phyloP scores from a whole-genome alignment of 306 rosid genomes.

The Trifolium subterraneum region DNA sequence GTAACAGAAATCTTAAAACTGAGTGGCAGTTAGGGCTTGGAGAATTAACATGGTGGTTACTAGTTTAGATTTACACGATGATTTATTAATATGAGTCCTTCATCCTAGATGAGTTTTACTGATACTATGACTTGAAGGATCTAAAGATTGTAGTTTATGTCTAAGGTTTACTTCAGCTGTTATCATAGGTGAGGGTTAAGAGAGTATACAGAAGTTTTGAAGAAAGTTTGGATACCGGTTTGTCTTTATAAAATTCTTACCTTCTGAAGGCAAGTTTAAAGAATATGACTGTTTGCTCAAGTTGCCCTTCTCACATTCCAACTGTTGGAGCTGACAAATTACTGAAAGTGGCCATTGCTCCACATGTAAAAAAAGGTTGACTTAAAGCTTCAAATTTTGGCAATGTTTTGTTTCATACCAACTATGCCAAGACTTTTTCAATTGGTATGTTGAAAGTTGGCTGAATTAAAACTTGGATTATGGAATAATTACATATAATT shows the following conservation, averaged over 20 bases:
- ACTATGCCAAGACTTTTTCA: neutral
- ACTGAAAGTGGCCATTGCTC: neutral
- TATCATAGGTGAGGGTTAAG: neutral
- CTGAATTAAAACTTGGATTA: neutral
- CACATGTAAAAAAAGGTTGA: neutral
- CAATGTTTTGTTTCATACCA: neutral
- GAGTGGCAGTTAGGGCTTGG: neutral
- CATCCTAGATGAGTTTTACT: neutral
- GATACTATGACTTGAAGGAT: slow-evolving; percentile 4
- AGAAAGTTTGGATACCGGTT: neutral
- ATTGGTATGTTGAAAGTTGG: neutral
- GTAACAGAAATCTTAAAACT: neutral
- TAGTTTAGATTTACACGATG: neutral
- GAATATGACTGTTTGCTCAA: neutral
- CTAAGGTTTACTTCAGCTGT: neutral
- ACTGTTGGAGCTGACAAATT: neutral
- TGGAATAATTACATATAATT: neutral
- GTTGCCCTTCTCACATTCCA: slow-evolving; percentile 7
- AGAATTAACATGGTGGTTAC: neutral
- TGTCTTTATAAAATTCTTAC: neutral
- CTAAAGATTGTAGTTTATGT: slow-evolving; percentile 14
- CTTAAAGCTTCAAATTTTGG: neutral
- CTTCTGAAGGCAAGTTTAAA: neutral
- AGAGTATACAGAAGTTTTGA: neutral
- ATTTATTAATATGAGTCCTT: neutral